These are phyloP conservation scores for Dendrostoma leiphaemia DNA, from an alignment of 2,329 filamentous ascomycete species.

Conservation along the genomic window DNA sequence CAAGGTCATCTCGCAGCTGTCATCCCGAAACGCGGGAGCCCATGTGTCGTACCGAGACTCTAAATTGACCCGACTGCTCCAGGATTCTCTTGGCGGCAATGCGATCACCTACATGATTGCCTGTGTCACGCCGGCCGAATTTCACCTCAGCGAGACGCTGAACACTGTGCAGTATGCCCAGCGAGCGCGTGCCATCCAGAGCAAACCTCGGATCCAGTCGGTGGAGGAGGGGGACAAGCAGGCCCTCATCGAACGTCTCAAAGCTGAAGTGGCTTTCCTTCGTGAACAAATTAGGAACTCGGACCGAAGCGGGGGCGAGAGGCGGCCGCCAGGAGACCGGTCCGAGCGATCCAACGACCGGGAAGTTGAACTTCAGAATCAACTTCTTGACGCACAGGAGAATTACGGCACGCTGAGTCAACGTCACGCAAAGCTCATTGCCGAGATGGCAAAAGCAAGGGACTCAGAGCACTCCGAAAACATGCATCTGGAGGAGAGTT, in stretches of 20 bases:
- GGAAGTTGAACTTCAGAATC: conserved; percentile 88
- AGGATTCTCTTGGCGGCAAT: conserved; percentile 95
- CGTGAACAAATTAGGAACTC: conserved; percentile 88
- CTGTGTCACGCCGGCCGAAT: conserved; percentile 94
- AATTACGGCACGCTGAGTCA: conserved; percentile 90
- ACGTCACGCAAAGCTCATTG: conserved; percentile 91
- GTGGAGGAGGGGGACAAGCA: conserved; percentile 92
- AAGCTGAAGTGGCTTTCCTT: conserved; percentile 89
- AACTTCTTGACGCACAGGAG: conserved; percentile 88
- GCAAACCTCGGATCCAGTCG: conserved; percentile 94
- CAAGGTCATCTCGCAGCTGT: conserved; percentile 97
- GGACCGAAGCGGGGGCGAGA: conserved; percentile 63
- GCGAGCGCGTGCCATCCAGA: conserved; percentile 92
- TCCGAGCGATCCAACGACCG: conserved; percentile 78
- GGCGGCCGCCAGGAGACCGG: conserved; percentile 65
- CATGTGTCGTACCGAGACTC: conserved; percentile 98
- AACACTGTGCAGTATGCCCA: conserved; percentile 98
- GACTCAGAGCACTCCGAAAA: conserved; percentile 65
- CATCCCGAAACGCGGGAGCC: conserved; percentile 79
- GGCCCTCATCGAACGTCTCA: conserved; percentile 86
- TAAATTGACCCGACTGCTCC: conserved; percentile 89
- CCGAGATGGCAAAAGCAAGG: conserved; percentile 84
- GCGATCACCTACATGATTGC: conserved; percentile 99
- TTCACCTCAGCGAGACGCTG: conserved; percentile 94
- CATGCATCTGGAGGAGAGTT: conserved; percentile 56